phyloP scores from a whole-genome alignment of 2,329 filamentous ascomycete genomes.

The Escovopsis sp. region DNA sequence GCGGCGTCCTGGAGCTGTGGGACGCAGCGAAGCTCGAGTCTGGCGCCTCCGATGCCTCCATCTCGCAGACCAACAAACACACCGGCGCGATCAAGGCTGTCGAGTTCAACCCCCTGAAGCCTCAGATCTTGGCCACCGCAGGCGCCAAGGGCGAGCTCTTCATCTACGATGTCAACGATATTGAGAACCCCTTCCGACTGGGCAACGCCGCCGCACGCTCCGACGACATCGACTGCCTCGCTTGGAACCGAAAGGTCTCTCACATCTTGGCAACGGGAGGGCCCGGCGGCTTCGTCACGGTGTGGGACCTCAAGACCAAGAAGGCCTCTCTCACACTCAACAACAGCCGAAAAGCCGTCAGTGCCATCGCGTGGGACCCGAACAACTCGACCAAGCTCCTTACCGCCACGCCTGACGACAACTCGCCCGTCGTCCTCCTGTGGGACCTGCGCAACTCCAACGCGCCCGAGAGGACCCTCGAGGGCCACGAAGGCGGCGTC shows the following conservation, averaged over 20 bases:
- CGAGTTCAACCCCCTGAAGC: conserved; percentile 89
- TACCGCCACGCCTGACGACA: conserved; percentile 82
- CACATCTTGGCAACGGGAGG: conserved; percentile 94
- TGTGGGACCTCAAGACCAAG: conserved; percentile 97
- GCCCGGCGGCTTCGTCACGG: conserved; percentile 85
- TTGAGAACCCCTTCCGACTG: conserved; percentile 73
- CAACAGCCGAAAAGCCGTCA: conserved; percentile 87
- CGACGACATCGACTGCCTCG: conserved; percentile 89
- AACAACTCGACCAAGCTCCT: conserved; percentile 88
- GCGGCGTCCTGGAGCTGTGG: conserved; percentile 86
- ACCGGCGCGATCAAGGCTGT: conserved; percentile 84
- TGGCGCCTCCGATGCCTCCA: conserved; percentile 54
- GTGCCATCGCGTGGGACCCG: conserved; percentile 93
- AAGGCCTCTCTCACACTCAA: conserved; percentile 94
- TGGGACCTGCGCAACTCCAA: conserved; percentile 97
- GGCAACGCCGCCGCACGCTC: conserved; percentile 78
- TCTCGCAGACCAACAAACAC: conserved; percentile 81
- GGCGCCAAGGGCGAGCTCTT: conserved; percentile 93
- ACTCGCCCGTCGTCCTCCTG: conserved; percentile 71
- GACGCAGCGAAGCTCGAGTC: conserved; percentile 58
- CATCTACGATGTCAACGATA: conserved; percentile 87
- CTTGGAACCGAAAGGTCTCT: conserved; percentile 96
- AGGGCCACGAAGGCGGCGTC: conserved; percentile 89
- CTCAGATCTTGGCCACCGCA: conserved; percentile 81
- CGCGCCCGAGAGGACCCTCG: conserved; percentile 74